Evolutionary conservation across 768 basidiomycete species (phyloP).

Genomic region (Amanita exitialis): DNA sequence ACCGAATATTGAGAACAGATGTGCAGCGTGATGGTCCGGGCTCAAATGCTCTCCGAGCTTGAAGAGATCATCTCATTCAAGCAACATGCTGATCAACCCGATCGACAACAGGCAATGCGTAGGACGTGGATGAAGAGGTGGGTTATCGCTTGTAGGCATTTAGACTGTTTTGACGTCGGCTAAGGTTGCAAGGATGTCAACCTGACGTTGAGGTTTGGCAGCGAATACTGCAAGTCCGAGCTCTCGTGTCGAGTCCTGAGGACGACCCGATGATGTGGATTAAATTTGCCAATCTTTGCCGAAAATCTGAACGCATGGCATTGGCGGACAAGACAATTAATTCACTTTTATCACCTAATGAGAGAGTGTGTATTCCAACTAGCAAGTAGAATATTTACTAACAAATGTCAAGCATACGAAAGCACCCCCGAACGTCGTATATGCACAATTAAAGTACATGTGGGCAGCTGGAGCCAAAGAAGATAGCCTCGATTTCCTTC

Average conservation of each 20-base stretch:
- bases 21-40: slow-evolving; percentile 84
- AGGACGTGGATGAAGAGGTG: slow-evolving; percentile 98
- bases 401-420: slow-evolving; percentile 46
- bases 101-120: slow-evolving; percentile 82
- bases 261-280: slow-evolving; percentile 98
- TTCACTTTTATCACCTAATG: slow-evolving; percentile 66
- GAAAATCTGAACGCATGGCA: slow-evolving; percentile 90
- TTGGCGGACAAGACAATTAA: slow-evolving; percentile 96
- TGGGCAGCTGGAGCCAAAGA: slow-evolving; percentile 82
- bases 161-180: not conserved
- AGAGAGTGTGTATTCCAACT: slow-evolving; percentile 32
- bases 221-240: slow-evolving; percentile 90
- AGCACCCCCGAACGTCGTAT: slow-evolving; percentile 93
- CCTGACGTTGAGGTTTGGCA: slow-evolving; percentile 99
- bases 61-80: slow-evolving; percentile 98
- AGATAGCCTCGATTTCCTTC: slow-evolving; percentile 75
- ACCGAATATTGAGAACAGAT: slow-evolving; percentile 2
- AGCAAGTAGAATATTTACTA: not conserved
- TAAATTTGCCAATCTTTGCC: slow-evolving; percentile 95
- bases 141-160: slow-evolving; percentile 7
- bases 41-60: slow-evolving; percentile 96
- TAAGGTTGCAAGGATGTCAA: slow-evolving; percentile 88
- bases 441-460: slow-evolving; percentile 91
- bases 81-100: slow-evolving; percentile 86
- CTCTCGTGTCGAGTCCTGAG: slow-evolving; percentile 84